Base-by-base conservation (phyloP, 129 eudicot species). In the Arctium minus region DNA sequence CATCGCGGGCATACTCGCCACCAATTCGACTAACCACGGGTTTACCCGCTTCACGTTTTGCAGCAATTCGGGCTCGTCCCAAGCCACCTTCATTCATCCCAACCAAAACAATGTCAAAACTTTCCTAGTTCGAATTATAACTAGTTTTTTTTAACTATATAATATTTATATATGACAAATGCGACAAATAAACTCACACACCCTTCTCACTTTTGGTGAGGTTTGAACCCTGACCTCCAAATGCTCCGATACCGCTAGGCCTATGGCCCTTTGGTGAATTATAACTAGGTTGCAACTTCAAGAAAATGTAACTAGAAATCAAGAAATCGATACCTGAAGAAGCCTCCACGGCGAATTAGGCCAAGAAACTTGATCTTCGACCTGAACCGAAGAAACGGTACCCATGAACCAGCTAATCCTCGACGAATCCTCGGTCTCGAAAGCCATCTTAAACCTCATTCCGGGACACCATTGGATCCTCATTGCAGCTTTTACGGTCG, bases 381-480 rank as follows among this genome's bases (percentile, higher is more conserved):
- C 97, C 30, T 91, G 94, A 87, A 89, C 94, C 17, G 86, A 84
- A 8, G 97, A 92, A 69, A 95, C 80, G 0, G 97, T 92, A 6
- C 99, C 99, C 97, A 91, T 95, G 70, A 93, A 95, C 97, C 99
- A 95, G 78, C 99, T 95, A 12, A 95, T 95, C 40, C 99, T 74
- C 0, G 97, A 92, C 0, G 97, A 92, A 86, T 93, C 99, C 75
- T 95, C 99, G 0, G 97, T 91, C 85, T 95, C 97, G 38, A 95
- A 95, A 42, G 99, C 87, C 99, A 95, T 95, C 86, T 95, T 95
- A 60, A 95, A 95, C 76, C 99, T 87, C 97, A 93, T 89, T 38
- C 97, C 97, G 8, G 94, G 72, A 68, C 89, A 87, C 99, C 99
- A 93, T 9, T 88, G 93, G 42, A 95, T 84, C 40, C 88, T 76